phyloP scores from a whole-genome alignment of 805 yeast genomes.

The Saturnispora gosingensis region DNA sequence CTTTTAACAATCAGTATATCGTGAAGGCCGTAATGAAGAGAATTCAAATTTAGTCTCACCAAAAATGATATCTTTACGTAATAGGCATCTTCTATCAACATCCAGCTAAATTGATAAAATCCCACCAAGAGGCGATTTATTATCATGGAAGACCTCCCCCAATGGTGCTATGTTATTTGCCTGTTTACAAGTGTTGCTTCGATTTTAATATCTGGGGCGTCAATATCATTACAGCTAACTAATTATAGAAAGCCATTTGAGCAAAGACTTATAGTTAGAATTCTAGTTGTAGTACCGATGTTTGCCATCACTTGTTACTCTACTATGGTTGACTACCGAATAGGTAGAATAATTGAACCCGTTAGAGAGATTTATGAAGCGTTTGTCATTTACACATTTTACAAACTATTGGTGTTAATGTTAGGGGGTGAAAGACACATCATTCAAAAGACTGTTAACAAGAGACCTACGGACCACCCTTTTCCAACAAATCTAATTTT shows the following conservation, averaged over 20 bases:
- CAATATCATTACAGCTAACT: slow-evolving; percentile 44
- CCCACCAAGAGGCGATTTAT: neutral
- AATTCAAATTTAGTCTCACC: neutral
- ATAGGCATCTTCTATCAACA: neutral
- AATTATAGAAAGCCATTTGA: slow-evolving; percentile 86
- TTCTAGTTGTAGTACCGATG: slow-evolving; percentile 72
- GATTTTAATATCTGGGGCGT: slow-evolving; percentile 32
- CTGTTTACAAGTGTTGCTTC: slow-evolving; percentile 20
- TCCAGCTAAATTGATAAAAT: neutral
- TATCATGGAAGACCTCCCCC: neutral
- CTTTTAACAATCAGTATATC: neutral
- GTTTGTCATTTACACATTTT: slow-evolving; percentile 89
- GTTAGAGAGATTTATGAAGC: slow-evolving; percentile 89
- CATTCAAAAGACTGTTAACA: slow-evolving; percentile 48
- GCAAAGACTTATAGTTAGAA: slow-evolving; percentile 77
- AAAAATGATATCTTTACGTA: neutral
- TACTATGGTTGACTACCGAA: slow-evolving; percentile 38
- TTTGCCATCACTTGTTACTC: slow-evolving; percentile 65
- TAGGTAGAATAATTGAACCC: slow-evolving; percentile 54
- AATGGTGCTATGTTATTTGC: neutral
- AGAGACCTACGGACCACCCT: slow-evolving; percentile 62
- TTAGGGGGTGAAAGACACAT: slow-evolving; percentile 90
- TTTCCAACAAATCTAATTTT: slow-evolving; percentile 43
- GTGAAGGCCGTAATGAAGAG: neutral
- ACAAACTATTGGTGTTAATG: slow-evolving; percentile 68